Conservation (phyloP, 495 filamentous ascomycete species). For the Xanthoparmelia taractica region DNA sequence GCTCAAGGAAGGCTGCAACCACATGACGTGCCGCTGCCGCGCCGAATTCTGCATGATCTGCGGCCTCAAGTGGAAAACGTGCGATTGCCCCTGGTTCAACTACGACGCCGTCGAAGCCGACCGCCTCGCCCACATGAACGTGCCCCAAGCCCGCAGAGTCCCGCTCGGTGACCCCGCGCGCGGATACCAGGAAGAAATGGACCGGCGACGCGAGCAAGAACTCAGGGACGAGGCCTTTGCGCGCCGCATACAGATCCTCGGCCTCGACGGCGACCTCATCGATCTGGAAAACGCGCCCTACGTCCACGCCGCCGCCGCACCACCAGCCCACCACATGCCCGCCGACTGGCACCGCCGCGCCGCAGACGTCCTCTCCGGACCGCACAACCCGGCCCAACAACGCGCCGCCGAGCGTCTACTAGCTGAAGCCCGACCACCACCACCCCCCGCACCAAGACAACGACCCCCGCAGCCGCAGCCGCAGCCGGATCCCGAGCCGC, state of each 20-base stretch:
- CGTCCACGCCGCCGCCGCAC: neutral
- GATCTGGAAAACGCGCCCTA: constrained; percentile 3
- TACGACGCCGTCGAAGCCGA: constrained; percentile 53
- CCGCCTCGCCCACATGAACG: constrained; percentile 49
- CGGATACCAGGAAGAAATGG: constrained; percentile 47
- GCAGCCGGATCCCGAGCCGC: no score
- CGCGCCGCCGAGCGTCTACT: constrained; percentile 12
- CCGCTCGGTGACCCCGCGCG: constrained; percentile 29
- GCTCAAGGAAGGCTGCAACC: constrained; percentile 72
- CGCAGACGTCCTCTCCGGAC: constrained; percentile 7
- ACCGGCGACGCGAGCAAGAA: constrained; percentile 45
- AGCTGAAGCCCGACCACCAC: constrained; percentile 1
- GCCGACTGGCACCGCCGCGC: constrained; percentile 14
- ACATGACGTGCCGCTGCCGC: constrained; percentile 76
- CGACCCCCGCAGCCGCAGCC: neutral
- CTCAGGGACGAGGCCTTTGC: constrained; percentile 50
- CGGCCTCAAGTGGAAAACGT: constrained; percentile 70
- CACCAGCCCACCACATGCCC: neutral
- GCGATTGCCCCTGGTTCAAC: constrained; percentile 74
- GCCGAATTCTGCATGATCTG: constrained; percentile 82
- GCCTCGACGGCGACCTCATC: constrained; percentile 23
- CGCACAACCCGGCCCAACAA: constrained; percentile 5
- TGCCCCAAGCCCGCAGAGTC: constrained; percentile 30
- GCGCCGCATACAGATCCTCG: constrained; percentile 44
- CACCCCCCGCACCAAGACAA: neutral